Base-by-base conservation (phyloP, 176 grass and related monocot species). In the Aegilops longissima region DNA sequence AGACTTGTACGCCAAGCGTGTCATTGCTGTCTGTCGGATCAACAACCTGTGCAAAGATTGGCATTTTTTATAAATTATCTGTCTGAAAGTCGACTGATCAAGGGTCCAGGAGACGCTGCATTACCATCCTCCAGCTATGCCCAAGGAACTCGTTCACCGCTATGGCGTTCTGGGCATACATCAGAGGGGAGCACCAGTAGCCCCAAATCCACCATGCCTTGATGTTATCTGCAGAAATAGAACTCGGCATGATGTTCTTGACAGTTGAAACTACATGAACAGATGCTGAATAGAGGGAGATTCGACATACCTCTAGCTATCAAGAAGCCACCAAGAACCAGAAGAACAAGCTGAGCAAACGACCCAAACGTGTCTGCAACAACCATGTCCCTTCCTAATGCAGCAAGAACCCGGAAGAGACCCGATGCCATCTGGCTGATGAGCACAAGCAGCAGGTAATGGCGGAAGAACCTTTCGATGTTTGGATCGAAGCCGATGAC, bases 131-230 rank as follows among this genome's bases (percentile, higher is more conserved):
- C 93, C 93, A 98, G 74, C 90, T 95, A 54, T 90, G 91, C 6
- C 96, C 96, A 25, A 98, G 92, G 86, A 98, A 98, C 75, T 98
- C 96, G 79, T 98, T 98, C 65, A 89, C 84, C 0, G 96, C 90
- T 71, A 98, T 80, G 61, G 96, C 96, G 89, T 98, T 98, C 79
- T 95, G 93, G 34, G 92, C 96, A 86, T 98, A 98, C 93, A 95
- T 98, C 78, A 98, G 77, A 78, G 96, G 96, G 76, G 96, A 98
- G 33, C 35, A 82, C 96, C 96, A 98, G 86, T 98, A 98, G 21
- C 96, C 96, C 96, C 96, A 98, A 70, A 93, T 94, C 96, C 96
- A 98, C 84, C 86, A 95, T 94, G 95, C 92, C 73, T 92, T 98
- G 25, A 98, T 94, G 44, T 94, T 52, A n/a, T 91, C 96, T 98